Conservation (phyloP, 2,329 filamentous ascomycete species). For the Paraphoma sp. region DNA sequence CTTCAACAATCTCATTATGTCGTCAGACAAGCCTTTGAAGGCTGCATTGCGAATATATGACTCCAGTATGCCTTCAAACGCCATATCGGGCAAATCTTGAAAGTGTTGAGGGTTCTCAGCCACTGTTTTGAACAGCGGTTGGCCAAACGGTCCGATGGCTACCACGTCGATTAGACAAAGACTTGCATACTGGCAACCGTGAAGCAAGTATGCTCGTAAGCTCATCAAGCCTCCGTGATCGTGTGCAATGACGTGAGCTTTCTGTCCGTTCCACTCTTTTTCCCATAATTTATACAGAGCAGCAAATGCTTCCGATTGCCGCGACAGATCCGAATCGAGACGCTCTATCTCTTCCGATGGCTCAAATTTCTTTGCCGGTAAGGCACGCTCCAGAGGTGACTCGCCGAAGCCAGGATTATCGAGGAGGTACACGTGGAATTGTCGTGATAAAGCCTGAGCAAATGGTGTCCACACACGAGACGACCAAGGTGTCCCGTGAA, state of each 20-base stretch:
- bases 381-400: slow-evolving; percentile 13
- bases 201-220: slow-evolving; percentile 22
- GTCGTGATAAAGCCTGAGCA: slow-evolving; percentile 17
- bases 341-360: slow-evolving; percentile 3
- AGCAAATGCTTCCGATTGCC: slow-evolving; percentile 23
- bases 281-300: slow-evolving; percentile 24
- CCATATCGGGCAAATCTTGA: slow-evolving; percentile 19
- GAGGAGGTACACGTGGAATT: slow-evolving; percentile 25
- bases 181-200: slow-evolving; percentile 20
- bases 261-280: slow-evolving; percentile 3
- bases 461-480: slow-evolving; percentile 24
- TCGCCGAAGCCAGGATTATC: slow-evolving; percentile 30
- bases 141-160: slow-evolving; percentile 28
- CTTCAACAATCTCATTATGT: slow-evolving; percentile 17
- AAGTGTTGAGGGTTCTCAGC: slow-evolving; percentile 18
- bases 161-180: slow-evolving; percentile 28
- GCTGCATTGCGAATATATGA: slow-evolving; percentile 27
- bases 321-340: slow-evolving; percentile 22
- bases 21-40: slow-evolving; percentile 5
- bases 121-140: slow-evolving; percentile 21
- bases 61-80: slow-evolving; percentile 24
- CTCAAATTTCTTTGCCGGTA: background rate
- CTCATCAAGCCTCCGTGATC: slow-evolving; percentile 30
- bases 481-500: slow-evolving; percentile 34
- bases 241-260: slow-evolving; percentile 26